Evolutionary conservation across 176 grass and related monocot genomes (phyloP).

Genomic region (Pontederia paniculata): DNA sequence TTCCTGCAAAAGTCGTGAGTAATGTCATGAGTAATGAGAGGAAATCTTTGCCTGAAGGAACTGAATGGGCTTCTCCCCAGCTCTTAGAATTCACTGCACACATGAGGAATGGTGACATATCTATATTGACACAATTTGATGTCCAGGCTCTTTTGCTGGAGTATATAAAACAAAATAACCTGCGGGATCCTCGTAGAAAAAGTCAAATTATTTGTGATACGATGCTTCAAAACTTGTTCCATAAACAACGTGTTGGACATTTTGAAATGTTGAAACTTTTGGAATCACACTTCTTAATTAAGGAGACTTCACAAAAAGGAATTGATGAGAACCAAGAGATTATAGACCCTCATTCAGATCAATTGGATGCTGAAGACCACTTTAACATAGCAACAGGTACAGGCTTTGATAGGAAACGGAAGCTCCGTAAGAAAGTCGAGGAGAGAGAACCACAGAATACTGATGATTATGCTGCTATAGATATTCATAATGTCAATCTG

Average conservation of each 20-base stretch:
- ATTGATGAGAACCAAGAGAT: slow-evolving; percentile 34
- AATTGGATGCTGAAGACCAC: slow-evolving; percentile 43
- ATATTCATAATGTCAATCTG: slow-evolving; percentile 90
- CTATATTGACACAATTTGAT: slow-evolving; percentile 58
- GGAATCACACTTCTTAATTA: slow-evolving; percentile 72
- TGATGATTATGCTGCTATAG: slow-evolving; percentile 85
- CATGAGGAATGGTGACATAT: slow-evolving; percentile 72
- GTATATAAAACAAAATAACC: slow-evolving; percentile 87
- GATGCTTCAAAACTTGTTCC: slow-evolving; percentile 61
- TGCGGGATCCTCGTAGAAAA: slow-evolving; percentile 66
- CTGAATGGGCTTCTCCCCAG: slow-evolving; percentile 68
- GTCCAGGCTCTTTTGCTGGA: slow-evolving; percentile 84
- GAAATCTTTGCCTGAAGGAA: slow-evolving; percentile 28
- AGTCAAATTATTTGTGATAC: slow-evolving; percentile 89
- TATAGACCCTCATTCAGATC: slow-evolving; percentile 36
- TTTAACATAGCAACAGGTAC: slow-evolving; percentile 25
- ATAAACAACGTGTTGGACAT: slow-evolving; percentile 55
- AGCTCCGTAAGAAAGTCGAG: slow-evolving; percentile 40
- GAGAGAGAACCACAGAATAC: slow-evolving; percentile 44
- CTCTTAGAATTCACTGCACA: slow-evolving; percentile 72
- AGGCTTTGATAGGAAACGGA: slow-evolving; percentile 46
- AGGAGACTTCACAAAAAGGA: slow-evolving; percentile 35
- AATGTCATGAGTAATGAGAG: slow-evolving; percentile 28
- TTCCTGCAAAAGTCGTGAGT: slow-evolving; percentile 29
- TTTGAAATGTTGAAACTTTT: slow-evolving; percentile 89